phyloP scores from a whole-genome alignment of 805 yeast genomes.

The Suhomyces canberraensis region DNA sequence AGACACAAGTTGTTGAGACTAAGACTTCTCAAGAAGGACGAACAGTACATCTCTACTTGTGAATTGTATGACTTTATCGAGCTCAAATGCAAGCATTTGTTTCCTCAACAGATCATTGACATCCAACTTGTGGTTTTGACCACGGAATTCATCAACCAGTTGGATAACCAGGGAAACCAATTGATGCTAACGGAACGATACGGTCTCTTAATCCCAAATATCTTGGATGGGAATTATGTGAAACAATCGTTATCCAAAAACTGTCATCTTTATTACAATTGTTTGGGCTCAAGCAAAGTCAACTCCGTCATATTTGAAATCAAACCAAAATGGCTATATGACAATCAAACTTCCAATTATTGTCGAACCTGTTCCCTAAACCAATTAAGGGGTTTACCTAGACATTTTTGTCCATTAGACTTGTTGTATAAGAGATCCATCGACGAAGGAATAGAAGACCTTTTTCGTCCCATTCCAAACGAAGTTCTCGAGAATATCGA shows the following conservation, averaged over 20 bases:
- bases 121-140: conserved; percentile 31
- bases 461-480: conserved; percentile 21
- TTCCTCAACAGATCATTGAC: conserved; percentile 29
- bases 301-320: conserved; percentile 39
- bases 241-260: conserved; percentile 31
- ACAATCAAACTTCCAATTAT: conserved; percentile 38
- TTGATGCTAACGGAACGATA: conserved; percentile 38
- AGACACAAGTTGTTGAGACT: conserved; percentile 38
- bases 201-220: conserved; percentile 44
- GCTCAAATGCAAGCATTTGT: conserved; percentile 27
- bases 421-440: conserved; percentile 32
- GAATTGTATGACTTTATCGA: conserved; percentile 42
- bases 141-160: conserved; percentile 24
- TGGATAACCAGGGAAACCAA: conserved; percentile 24
- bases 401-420: conserved; percentile 49
- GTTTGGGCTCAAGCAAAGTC: conserved; percentile 5
- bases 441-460: conserved; percentile 32
- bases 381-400: conserved; percentile 25
- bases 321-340: conserved; percentile 62
- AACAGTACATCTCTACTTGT: conserved; percentile 35
- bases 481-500: conserved; percentile 18
- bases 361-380: conserved; percentile 61
- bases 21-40: conserved; percentile 30
- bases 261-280: conserved; percentile 27
- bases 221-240: conserved; percentile 31